Conservation (phyloP, 805 yeast species). For the Teunomyces aglyptinius region DNA sequence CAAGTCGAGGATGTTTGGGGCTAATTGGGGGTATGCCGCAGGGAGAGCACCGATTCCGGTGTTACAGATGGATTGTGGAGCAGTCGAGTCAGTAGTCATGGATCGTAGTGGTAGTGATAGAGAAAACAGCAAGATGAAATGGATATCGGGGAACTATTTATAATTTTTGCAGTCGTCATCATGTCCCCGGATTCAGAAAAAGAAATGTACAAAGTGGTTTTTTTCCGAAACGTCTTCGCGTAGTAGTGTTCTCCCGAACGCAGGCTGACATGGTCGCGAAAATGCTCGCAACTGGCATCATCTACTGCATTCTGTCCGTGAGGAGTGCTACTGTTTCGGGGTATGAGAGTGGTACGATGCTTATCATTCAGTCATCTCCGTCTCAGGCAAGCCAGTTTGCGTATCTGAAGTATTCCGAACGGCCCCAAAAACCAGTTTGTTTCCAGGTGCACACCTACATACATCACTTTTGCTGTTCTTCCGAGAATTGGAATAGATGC, state of each 20-base stretch:
- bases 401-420: too few species aligned
- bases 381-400: too few species aligned
- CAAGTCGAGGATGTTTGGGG: conserved; percentile 26
- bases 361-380: too few species aligned
- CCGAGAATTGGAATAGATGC: not conserved
- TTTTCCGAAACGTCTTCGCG: conserved; percentile 1
- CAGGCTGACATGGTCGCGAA: not conserved
- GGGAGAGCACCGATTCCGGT: conserved; percentile 39
- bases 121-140: not conserved
- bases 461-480: not conserved
- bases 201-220: not conserved
- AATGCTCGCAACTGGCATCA: not conserved
- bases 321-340: too few species aligned
- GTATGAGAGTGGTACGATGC: too few species aligned
- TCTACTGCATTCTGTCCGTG: too few species aligned
- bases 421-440: too few species aligned
- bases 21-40: conserved; percentile 30
- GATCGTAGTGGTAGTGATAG: too few species aligned
- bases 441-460: too few species aligned
- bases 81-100: conserved; percentile 25
- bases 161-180: conserved; percentile 1
- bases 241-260: conserved; percentile 1
- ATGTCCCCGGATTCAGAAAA: conserved; percentile 1
- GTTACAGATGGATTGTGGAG: conserved; percentile 26
- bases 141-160: not conserved